Base-by-base conservation (phyloP, 352 stramenopile genomes). In the Phytophthora sansomeana region DNA sequence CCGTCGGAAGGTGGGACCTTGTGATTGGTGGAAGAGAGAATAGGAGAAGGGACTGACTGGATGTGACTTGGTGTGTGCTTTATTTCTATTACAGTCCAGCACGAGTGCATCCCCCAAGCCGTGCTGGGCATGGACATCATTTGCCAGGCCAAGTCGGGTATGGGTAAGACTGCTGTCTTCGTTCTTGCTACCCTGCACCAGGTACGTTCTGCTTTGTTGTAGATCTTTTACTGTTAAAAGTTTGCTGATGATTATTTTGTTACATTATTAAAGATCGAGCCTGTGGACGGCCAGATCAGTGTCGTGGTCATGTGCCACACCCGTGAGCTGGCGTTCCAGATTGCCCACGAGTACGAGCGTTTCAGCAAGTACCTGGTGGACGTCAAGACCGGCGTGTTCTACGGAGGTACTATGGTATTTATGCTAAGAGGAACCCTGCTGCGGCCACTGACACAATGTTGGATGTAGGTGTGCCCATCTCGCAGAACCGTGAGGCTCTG, bases 101-200 rank as follows among this genome's bases (percentile, higher is more conserved):
- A 99, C 76, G 97, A 99, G 83, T 99, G 97, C 68, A 99, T 99
- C 75, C 98, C 98, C 24, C 97, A 99, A 78, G 98, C 98, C 36
- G 96, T 99, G 51, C 89, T 99, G n/a, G 98, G 98, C 47, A 99
- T 99, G 89, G 98, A 99, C 79, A 98, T 99, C 67, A 97, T 99
- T 82, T 99, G 98, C 83, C 98, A 99, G 80, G 98, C 98, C 61
- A 99, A 99, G 90, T 99, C 96, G 39, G 98, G 98, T 83, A 99
- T 99, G 98, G 98, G 98, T 67, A 99, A 99, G 87, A 99, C 98
- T 0, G 98, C 98, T 44, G 98, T 99, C 33, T 99, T 99, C 74
- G 97, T 99, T 6, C 81, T 99, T 46, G 96, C 98, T 17, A 99
- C 98, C 4, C 86, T 99, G 43, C 97, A 99, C 80, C 97, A 99